Evolutionary conservation across 371 early-diverging fungal genomes (phyloP).

Genomic region (Mortierella sp.): DNA sequence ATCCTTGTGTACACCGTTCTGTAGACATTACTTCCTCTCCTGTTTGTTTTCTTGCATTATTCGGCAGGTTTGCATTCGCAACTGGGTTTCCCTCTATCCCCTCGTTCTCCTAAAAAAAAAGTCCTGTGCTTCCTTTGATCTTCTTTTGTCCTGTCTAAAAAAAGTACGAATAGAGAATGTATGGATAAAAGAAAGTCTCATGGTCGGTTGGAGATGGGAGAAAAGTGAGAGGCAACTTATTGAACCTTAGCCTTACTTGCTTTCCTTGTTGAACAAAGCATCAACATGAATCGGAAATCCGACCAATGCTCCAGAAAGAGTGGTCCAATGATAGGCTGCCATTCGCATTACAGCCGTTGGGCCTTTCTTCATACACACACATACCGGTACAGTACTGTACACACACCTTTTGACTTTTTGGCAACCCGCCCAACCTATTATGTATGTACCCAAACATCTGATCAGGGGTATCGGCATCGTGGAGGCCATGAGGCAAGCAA

Average conservation of each 20-base stretch:
- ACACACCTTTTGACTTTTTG: neutral
- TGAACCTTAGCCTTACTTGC: neutral
- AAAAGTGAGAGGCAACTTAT: neutral
- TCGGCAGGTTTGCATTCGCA: slow-evolving; percentile 9
- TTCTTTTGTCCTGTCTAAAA: neutral
- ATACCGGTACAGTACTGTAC: neutral
- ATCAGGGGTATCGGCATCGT: neutral
- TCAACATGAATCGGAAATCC: neutral
- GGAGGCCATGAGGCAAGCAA: slow-evolving; percentile 1
- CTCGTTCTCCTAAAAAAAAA: neutral
- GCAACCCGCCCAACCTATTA: neutral
- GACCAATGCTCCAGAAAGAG: slow-evolving; percentile 7
- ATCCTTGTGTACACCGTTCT: neutral
- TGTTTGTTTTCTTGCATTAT: neutral
- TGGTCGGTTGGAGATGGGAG: too few species aligned
- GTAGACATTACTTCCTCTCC: neutral
- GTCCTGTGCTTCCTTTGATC: neutral
- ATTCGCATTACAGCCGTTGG: slow-evolving; percentile 8
- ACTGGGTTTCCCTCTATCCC: neutral
- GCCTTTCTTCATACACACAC: neutral
- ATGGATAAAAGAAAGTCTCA: neutral
- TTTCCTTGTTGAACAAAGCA: neutral
- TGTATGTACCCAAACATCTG: slow-evolving; percentile 11
- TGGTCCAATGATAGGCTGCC: slow-evolving; percentile 6
- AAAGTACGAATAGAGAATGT: neutral